phyloP scores from a whole-genome alignment of 805 yeast species.

The Tetrapisispora namnaoensis region DNA sequence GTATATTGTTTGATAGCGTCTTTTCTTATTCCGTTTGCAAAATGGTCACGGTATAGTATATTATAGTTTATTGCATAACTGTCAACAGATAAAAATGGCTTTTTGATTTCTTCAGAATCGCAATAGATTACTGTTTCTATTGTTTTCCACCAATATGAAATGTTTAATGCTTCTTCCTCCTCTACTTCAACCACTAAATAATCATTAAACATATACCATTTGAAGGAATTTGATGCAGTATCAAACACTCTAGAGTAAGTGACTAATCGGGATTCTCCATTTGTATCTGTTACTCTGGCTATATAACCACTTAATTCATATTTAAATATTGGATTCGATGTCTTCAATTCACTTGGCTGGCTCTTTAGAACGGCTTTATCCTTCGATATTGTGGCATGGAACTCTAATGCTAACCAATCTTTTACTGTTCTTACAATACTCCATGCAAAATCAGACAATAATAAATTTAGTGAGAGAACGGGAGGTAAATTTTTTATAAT shows the following conservation, averaged over 20 bases:
- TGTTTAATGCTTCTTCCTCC: slow-evolving; percentile 67
- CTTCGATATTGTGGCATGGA: slow-evolving; percentile 37
- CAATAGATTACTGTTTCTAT: slow-evolving; percentile 68
- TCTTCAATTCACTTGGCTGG: slow-evolving; percentile 21
- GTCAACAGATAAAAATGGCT: slow-evolving; percentile 36
- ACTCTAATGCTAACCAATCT: slow-evolving; percentile 55
- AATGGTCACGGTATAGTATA: slow-evolving; percentile 64
- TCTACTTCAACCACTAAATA: slow-evolving; percentile 71
- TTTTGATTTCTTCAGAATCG: slow-evolving; percentile 33
- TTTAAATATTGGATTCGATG: slow-evolving; percentile 29
- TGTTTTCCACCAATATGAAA: slow-evolving; percentile 70
- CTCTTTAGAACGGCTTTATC: slow-evolving; percentile 32
- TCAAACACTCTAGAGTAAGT: slow-evolving; percentile 44
- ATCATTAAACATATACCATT: slow-evolving; percentile 86
- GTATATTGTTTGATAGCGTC: slow-evolving; percentile 53
- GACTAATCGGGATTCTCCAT: slow-evolving; percentile 47
- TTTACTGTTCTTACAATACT: slow-evolving; percentile 38
- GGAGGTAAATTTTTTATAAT: slow-evolving; percentile 52
- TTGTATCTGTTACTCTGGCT: slow-evolving; percentile 51
- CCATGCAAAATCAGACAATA: slow-evolving; percentile 46
- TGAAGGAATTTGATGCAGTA: slow-evolving; percentile 16
- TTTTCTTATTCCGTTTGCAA: slow-evolving; percentile 57
- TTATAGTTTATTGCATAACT: slow-evolving; percentile 51
- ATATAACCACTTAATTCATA: slow-evolving; percentile 63
- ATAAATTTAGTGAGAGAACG: slow-evolving; percentile 51